These are phyloP conservation scores for Scedosporium apiospermum DNA, from an alignment of 2,329 filamentous ascomycete species.

Conservation along the genomic window DNA sequence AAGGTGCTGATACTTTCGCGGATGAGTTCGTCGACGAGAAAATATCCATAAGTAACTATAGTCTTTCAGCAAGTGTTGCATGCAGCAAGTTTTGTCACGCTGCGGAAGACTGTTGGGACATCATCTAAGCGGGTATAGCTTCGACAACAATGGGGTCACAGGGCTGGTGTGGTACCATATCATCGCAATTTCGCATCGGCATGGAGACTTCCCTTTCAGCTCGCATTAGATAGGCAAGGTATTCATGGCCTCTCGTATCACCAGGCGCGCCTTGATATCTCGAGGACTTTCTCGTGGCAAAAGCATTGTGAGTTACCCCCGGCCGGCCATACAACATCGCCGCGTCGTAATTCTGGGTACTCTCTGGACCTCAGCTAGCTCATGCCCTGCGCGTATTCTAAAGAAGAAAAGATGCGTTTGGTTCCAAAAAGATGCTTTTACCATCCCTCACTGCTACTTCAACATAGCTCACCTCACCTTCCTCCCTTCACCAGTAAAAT, in stretches of 20 bases:
- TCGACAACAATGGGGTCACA: neutral
- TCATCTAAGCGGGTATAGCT: conserved; percentile 51
- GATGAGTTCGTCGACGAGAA: conserved; percentile 92
- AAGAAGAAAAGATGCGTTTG: conserved; percentile 61
- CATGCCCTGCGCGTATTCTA: conserved; percentile 56
- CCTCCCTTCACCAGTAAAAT: too few species aligned
- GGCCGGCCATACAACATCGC: conserved; percentile 66
- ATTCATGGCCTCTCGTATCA: neutral
- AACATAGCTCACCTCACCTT: conserved; percentile 44
- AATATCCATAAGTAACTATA: conserved; percentile 97
- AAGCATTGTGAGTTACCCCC: conserved; percentile 11
- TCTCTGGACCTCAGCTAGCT: conserved; percentile 51
- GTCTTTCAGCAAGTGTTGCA: conserved; percentile 90
- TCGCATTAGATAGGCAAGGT: neutral
- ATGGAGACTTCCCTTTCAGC: neutral
- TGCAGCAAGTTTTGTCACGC: conserved; percentile 99
- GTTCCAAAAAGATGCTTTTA: conserved; percentile 70
- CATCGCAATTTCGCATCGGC: neutral
- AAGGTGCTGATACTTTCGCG: conserved; percentile 90
- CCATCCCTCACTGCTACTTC: conserved; percentile 56
- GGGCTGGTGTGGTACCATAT: too few species aligned
- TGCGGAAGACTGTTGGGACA: conserved; percentile 90
- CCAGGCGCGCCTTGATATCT: neutral
- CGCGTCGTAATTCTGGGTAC: conserved; percentile 30
- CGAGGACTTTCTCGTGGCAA: conserved; percentile 12